phyloP scores from a whole-genome alignment of 176 grass and related monocot species.

The Echinochloa phyllopogon region DNA sequence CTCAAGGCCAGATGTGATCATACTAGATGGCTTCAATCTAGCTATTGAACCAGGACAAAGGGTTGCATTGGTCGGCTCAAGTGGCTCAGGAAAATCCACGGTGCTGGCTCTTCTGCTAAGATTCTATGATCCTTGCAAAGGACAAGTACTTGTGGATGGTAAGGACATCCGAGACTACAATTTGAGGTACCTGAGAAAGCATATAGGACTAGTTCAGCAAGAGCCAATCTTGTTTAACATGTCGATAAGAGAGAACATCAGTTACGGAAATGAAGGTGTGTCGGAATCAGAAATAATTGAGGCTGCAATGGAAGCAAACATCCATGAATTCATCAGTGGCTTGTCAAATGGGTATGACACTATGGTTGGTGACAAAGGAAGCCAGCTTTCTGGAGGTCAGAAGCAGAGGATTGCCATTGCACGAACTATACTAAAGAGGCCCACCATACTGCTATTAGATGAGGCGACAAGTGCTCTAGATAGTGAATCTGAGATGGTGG shows the following conservation, averaged over 20 bases:
- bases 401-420: constrained; percentile 69
- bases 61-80: constrained; percentile 62
- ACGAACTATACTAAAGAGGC: constrained; percentile 61
- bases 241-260: constrained; percentile 64
- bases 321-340: constrained; percentile 60
- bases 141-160: constrained; percentile 44
- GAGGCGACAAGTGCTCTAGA: constrained; percentile 71
- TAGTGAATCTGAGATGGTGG: constrained; percentile 50
- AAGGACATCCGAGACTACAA: constrained; percentile 58
- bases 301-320: constrained; percentile 62
- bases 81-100: constrained; percentile 68
- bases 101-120: constrained; percentile 62
- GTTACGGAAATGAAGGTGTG: constrained; percentile 49
- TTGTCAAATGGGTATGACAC: constrained; percentile 62
- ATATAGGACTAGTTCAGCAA: constrained; percentile 65
- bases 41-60: constrained; percentile 50
- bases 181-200: constrained; percentile 54
- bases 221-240: constrained; percentile 59
- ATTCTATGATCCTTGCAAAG: constrained; percentile 62
- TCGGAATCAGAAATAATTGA: constrained; percentile 50
- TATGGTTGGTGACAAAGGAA: constrained; percentile 59
- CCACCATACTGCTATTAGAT: constrained; percentile 62
- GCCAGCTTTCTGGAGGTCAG: constrained; percentile 69
- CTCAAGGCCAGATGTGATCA: constrained; percentile 52
- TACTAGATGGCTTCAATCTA: constrained; percentile 56